Base-by-base conservation (phyloP, 345 rosid species). In the Microthlaspi erraticum region DNA sequence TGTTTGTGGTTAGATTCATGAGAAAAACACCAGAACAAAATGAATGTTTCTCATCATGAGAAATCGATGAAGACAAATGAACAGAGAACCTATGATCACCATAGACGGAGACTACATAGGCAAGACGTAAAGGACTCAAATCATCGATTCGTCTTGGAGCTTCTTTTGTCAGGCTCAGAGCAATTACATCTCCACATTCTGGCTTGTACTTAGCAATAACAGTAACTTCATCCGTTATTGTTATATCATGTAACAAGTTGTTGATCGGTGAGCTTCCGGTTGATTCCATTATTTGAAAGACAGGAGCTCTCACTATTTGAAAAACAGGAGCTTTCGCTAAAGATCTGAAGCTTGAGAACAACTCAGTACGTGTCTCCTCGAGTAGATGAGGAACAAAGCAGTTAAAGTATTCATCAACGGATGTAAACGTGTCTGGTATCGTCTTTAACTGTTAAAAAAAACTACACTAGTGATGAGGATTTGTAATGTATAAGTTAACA, bases 371-470 rank as follows among this genome's bases (percentile, higher is more conserved):
- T 6, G 75, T 66, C 58, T 82, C 79, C 57, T 76, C 79, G 0
- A 73, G 64, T 11, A 79, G 78, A 19, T 77, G 81, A 37, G 77
- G 72, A 49, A 77, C 18, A 38, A 82, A 79, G 29, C 82, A 75
- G 5, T 55, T 31, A 7, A 46, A n/a, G 56, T 82, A 79, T 8
- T 79, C 64, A 29, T 38, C 37, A 1, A 48, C 26, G 3, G 79
- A 59, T 1, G 29, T 56, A 43, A 79, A 79, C 20, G 16, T 79
- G 37, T 73, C 52, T 17, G 83, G 85, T 41, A 82, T 77, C 13
- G 62, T 73, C 29, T 59, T 61, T 32, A 73, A 61, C 85, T 81
- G 71, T 34, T 16, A 38, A 17, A 50, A 34, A 34, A 11, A 54
- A 36, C 0, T 9, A 36, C 12, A 36, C 2, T 4, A 36, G 12